These are phyloP conservation scores for Lachnellula suecica DNA, from an alignment of 2,329 filamentous ascomycete species.

Conservation along the genomic window DNA sequence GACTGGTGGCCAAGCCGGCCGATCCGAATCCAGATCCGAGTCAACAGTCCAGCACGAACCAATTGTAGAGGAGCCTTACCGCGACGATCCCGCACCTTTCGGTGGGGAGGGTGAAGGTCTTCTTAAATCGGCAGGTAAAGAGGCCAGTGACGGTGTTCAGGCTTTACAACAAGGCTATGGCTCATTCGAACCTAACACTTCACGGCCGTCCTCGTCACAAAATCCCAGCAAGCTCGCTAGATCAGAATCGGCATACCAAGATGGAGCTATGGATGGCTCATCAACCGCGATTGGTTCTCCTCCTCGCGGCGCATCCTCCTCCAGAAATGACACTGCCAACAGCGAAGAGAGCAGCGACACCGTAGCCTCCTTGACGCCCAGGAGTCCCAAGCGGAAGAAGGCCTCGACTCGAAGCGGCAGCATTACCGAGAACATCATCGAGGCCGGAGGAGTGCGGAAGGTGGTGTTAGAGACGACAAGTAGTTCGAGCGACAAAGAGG, in stretches of 20 bases:
- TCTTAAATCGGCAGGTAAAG: slow-evolving; percentile 51
- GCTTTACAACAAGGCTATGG: slow-evolving; percentile 58
- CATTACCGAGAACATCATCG: slow-evolving; percentile 77
- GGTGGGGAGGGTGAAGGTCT: slow-evolving; percentile 54
- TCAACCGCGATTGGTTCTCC: not conserved
- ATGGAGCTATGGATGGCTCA: not conserved
- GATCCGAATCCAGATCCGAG: slow-evolving; percentile 30
- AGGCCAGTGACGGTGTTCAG: slow-evolving; percentile 65
- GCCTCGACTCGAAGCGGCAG: slow-evolving; percentile 61
- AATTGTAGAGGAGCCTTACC: slow-evolving; percentile 41
- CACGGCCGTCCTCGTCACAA: too few species aligned
- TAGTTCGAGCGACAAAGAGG: slow-evolving; percentile 24
- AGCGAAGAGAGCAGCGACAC: slow-evolving; percentile 31
- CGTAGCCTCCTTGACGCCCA: slow-evolving; percentile 28
- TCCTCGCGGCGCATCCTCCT: not conserved
- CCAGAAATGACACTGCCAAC: slow-evolving; percentile 21
- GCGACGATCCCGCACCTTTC: slow-evolving; percentile 39
- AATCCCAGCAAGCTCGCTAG: slow-evolving; percentile 21
- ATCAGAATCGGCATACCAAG: not conserved
- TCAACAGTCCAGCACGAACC: slow-evolving; percentile 40
- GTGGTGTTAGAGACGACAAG: slow-evolving; percentile 71
- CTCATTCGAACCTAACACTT: slow-evolving; percentile 32
- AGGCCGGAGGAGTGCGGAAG: slow-evolving; percentile 72
- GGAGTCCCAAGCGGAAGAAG: slow-evolving; percentile 20
- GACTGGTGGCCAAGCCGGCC: slow-evolving; percentile 33